Percentiles rank a stretch among this genome's conserved stretches.
These are phyloP conservation scores for Aspergillus incahuasiensis DNA, from an alignment of 495 filamentous ascomycete species.

Conservation along the genomic window DNA sequence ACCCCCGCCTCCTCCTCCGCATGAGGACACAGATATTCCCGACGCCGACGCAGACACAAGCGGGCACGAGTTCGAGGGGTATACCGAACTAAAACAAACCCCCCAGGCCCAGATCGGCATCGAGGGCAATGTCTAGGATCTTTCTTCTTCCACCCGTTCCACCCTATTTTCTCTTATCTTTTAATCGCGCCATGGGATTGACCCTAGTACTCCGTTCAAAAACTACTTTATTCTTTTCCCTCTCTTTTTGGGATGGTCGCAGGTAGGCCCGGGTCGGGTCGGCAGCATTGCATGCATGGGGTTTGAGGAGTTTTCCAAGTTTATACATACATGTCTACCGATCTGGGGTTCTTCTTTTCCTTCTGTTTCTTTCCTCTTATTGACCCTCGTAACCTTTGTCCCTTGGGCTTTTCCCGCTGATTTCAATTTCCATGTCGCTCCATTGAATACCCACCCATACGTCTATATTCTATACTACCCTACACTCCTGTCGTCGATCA, in stretches of 20 bases:
- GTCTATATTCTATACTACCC: too few relatives aligned
- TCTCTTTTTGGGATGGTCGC: conserved; percentile 4
- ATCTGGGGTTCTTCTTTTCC: neutral
- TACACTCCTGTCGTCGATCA: too few relatives aligned
- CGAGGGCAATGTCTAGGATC: conserved; percentile 22
- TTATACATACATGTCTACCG: too few relatives aligned
- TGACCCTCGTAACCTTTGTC: neutral
- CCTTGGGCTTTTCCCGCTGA: too few relatives aligned
- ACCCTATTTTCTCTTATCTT: neutral
- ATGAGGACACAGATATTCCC: neutral
- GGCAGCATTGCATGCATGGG: conserved; percentile 12
- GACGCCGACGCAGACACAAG: conserved; percentile 1
- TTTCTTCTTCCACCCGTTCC: neutral
- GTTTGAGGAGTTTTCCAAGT: neutral
- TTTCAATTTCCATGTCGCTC: too few relatives aligned
- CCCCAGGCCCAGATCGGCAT: conserved; percentile 21
- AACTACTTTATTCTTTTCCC: neutral
- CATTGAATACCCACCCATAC: too few relatives aligned
- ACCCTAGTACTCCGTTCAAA: neutral
- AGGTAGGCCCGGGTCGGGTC: conserved; percentile 4
- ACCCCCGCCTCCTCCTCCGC: conserved; percentile 23
- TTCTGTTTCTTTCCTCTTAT: neutral
- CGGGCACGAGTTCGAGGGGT: conserved; percentile 5
- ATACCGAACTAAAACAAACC: conserved; percentile 9
- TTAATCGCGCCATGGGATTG: neutral